These are phyloP conservation scores for Triticum dicoccoides DNA, from an alignment of 176 grass and related monocot species.

Conservation along the genomic window DNA sequence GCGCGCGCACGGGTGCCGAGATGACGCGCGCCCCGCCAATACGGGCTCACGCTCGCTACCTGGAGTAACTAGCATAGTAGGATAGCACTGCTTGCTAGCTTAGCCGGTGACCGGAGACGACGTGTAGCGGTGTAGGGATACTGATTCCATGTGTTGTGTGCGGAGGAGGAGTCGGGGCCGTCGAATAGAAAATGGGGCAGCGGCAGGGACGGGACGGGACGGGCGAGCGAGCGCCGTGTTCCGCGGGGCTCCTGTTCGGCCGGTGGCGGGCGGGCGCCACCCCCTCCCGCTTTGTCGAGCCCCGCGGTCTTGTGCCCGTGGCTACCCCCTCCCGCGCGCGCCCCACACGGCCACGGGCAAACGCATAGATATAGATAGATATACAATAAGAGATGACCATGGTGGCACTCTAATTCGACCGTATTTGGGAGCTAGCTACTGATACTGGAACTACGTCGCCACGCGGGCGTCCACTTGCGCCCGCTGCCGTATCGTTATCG, in stretches of 20 bases:
- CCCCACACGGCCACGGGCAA: not conserved
- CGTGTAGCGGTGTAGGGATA: not conserved
- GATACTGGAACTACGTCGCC: not conserved
- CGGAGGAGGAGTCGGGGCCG: not conserved
- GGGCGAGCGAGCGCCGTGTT: constrained; percentile 24
- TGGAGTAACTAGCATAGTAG: not conserved
- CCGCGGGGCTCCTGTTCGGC: constrained; percentile 6
- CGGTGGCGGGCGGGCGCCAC: not conserved
- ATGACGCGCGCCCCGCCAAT: not conserved
- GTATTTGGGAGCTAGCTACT: not conserved
- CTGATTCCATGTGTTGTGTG: not conserved
- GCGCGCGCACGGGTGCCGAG: constrained; percentile 30
- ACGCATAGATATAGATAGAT: not conserved
- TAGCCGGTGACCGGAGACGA: not conserved
- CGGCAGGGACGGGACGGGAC: not conserved
- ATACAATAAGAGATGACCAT: not conserved
- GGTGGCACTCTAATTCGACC: not conserved
- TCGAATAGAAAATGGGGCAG: not conserved
- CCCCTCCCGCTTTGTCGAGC: constrained; percentile 28
- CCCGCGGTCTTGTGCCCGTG: not conserved
- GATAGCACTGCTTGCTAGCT: not conserved
- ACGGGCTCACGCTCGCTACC: not conserved
- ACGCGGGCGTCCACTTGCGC: constrained; percentile 1
- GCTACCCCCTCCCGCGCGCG: not conserved
- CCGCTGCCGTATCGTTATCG: constrained; percentile 8